Percentiles rank a stretch among this genome's conserved stretches.
These are phyloP conservation scores for Metarhizium guizhouense DNA, from an alignment of 2,329 filamentous ascomycete species.

Conservation along the genomic window DNA sequence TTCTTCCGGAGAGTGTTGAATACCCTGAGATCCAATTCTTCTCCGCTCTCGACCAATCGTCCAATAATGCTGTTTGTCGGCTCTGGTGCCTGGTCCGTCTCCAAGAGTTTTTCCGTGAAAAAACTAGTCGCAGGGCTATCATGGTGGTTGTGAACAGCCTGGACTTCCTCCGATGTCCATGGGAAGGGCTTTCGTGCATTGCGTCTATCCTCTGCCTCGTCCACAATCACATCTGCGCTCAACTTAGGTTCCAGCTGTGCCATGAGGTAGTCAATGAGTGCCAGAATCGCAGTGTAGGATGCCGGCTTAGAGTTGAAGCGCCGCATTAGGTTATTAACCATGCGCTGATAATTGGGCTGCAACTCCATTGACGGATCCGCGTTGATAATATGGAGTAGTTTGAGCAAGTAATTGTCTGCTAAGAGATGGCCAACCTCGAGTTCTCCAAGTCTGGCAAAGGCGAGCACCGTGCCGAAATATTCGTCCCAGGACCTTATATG, in stretches of 20 bases:
- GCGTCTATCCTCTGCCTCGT: conserved; percentile 30
- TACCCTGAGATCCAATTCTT: conserved; percentile 41
- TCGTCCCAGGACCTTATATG: conserved; percentile 64
- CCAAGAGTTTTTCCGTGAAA: conserved; percentile 59
- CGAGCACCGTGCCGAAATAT: conserved; percentile 61
- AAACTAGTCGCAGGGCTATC: conserved; percentile 30
- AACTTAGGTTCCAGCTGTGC: conserved; percentile 31
- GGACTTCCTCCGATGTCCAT: conserved; percentile 37
- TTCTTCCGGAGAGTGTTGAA: conserved; percentile 42
- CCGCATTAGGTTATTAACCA: conserved; percentile 43
- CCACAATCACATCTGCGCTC: conserved; percentile 25
- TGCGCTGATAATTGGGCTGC: conserved; percentile 43
- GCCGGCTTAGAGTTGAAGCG: conserved; percentile 41
- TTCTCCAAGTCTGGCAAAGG: conserved; percentile 54
- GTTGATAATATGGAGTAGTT: conserved; percentile 49
- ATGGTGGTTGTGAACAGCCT: conserved; percentile 32
- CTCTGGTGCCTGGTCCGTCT: conserved; percentile 46
- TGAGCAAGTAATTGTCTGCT: conserved; percentile 50
- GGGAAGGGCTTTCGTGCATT: conserved; percentile 26
- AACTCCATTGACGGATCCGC: conserved; percentile 47
- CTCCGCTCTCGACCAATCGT: conserved; percentile 44
- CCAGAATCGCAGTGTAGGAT: conserved; percentile 44
- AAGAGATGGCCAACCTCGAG: conserved; percentile 51
- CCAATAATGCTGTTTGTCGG: conserved; percentile 48
- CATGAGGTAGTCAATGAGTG: conserved; percentile 37